A percentile compares a stretch with the other conserved stretches of the same genome.
Conservation (phyloP, 1,284 basidiomycete species). For the Ustilago tritici region DNA sequence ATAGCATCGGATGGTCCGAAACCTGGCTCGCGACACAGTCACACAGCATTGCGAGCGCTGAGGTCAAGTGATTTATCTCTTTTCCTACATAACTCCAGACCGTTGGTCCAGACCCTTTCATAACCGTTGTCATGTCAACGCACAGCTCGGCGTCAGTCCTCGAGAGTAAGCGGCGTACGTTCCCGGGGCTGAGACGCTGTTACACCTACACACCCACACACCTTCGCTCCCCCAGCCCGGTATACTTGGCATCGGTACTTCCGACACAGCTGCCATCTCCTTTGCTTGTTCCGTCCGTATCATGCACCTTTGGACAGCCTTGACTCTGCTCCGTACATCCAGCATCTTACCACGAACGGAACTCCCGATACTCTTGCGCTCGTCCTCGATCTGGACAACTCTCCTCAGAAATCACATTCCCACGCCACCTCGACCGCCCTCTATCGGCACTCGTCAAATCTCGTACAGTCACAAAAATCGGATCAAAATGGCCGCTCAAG, state of each 20-base stretch:
- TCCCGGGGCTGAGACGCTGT: neutral
- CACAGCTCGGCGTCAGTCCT: too few relatives aligned
- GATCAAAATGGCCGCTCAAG: conserved; percentile 32
- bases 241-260: conserved; percentile 10
- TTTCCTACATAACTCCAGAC: too few relatives aligned
- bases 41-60: neutral
- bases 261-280: conserved; percentile 5
- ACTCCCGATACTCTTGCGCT: conserved; percentile 13
- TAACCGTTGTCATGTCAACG: too few relatives aligned
- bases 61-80: too few relatives aligned
- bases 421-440: conserved; percentile 10
- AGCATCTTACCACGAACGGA: conserved; percentile 5
- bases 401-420: conserved; percentile 6
- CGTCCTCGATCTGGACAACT: neutral
- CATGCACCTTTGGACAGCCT: conserved; percentile 29
- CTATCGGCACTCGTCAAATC: conserved; percentile 4
- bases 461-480: conserved; percentile 18
- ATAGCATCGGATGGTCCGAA: neutral
- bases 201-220: neutral
- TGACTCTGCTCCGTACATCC: conserved; percentile 17
- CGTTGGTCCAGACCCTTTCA: too few relatives aligned
- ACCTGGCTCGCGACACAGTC: neutral
- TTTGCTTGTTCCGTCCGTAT: neutral
- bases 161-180: too few relatives aligned
- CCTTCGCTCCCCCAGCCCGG: neutral